Percentiles rank a stretch among this genome's conserved stretches.
phyloP scores from a whole-genome alignment of 2,329 filamentous ascomycete species.

The Fusarium avenaceum region DNA sequence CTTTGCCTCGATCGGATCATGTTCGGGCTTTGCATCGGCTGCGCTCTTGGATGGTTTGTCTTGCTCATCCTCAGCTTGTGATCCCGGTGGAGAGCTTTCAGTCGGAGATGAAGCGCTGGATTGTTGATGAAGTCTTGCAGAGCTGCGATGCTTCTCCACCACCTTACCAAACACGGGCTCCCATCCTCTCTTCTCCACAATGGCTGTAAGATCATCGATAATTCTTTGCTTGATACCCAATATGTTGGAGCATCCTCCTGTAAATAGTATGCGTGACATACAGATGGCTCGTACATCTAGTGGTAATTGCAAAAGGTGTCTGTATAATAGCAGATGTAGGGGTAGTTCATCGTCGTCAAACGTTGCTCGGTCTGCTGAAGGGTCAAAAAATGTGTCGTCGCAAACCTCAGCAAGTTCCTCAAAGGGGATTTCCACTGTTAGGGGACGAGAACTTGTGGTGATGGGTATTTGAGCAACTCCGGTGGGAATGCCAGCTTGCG shows the following conservation, averaged over 20 bases:
- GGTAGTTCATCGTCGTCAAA: conserved; percentile 91
- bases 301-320: conserved; percentile 79
- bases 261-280: conserved; percentile 90
- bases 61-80: conserved; percentile 45
- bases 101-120: conserved; percentile 41
- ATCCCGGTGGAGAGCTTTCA: conserved; percentile 41
- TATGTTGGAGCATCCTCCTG: conserved; percentile 83
- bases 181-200: conserved; percentile 81
- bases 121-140: conserved; percentile 58
- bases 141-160: conserved; percentile 66
- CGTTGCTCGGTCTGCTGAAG: conserved; percentile 63
- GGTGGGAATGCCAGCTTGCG: conserved; percentile 39
- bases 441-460: conserved; percentile 63
- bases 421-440: conserved; percentile 75
- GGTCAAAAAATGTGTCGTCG: conserved; percentile 80
- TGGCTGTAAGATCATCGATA: conserved; percentile 77
- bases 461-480: conserved; percentile 60
- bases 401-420: conserved; percentile 78
- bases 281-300: conserved; percentile 86
- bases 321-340: conserved; percentile 81
- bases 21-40: conserved; percentile 45
- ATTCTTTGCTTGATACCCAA: conserved; percentile 84
- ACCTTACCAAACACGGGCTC: conserved; percentile 79
- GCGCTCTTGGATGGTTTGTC: conserved; percentile 41
- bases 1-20: conserved; percentile 56